Evolutionary conservation across 306 rosid species (phyloP).

Genomic region (Gleditsia sinensis): DNA sequence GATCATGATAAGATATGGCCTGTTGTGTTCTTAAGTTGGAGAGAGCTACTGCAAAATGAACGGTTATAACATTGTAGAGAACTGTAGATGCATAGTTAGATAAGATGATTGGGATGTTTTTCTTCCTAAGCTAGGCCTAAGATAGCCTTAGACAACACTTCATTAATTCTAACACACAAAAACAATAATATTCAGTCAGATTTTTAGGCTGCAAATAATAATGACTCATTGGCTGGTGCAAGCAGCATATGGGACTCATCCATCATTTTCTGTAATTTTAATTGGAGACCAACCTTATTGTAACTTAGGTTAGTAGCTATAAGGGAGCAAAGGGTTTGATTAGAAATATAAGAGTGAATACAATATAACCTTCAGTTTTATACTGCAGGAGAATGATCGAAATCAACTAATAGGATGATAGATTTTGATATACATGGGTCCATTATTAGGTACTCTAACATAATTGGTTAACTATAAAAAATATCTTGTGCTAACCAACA

Average conservation of each 20-base stretch:
- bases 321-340: slow-evolving; percentile 6
- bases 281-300: too few relatives aligned
- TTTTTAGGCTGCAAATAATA: neutral
- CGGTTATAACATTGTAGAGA: too few relatives aligned
- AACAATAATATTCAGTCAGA: neutral
- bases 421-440: slow-evolving; percentile 23
- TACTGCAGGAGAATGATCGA: slow-evolving; percentile 3
- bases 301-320: too few relatives aligned
- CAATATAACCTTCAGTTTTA: slow-evolving; percentile 19
- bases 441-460: neutral
- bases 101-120: too few relatives aligned
- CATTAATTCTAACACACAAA: too few relatives aligned
- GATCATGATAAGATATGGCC: too few relatives aligned
- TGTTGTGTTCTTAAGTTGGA: too few relatives aligned
- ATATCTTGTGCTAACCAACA: slow-evolving; percentile 3
- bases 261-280: neutral
- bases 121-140: too few relatives aligned
- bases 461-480: neutral
- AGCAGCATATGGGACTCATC: slow-evolving; percentile 7
- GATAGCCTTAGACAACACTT: too few relatives aligned
- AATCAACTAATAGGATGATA: neutral
- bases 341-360: neutral
- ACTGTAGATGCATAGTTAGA: too few relatives aligned
- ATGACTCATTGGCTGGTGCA: neutral
- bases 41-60: too few relatives aligned